phyloP scores from a whole-genome alignment of 2,329 filamentous ascomycete species.

The Trichoderma sp. region DNA sequence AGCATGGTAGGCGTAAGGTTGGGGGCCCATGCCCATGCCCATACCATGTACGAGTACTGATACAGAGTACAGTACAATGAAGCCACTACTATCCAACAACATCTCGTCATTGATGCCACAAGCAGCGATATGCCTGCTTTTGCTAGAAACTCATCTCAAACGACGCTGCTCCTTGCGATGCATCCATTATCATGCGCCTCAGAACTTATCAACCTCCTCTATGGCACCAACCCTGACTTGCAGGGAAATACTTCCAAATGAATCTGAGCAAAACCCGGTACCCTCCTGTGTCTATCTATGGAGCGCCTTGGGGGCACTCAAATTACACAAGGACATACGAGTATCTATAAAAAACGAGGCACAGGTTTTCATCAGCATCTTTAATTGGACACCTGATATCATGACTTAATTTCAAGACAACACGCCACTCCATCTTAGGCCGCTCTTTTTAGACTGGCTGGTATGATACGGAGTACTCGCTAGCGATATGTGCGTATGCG shows the following conservation, averaged over 20 bases:
- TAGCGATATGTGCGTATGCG: constrained; percentile 5
- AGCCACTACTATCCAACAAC: not conserved
- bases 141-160: not conserved
- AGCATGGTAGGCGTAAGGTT: not conserved
- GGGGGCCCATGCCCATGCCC: not conserved
- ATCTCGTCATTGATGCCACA: not conserved
- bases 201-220: not conserved
- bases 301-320: not conserved
- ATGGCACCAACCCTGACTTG: not conserved
- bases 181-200: not conserved
- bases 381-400: not conserved
- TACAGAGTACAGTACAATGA: not conserved
- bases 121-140: not conserved
- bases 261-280: not conserved
- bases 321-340: not conserved
- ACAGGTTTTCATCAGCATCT: not conserved
- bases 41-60: not conserved
- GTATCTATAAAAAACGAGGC: not conserved
- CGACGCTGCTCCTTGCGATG: not conserved
- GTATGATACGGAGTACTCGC: not conserved
- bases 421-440: not conserved
- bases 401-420: not conserved
- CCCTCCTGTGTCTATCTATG: not conserved
- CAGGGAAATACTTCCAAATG: not conserved
- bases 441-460: not conserved